Base-by-base conservation (phyloP, 2,329 filamentous ascomycete species). In the Periconia sp. region DNA sequence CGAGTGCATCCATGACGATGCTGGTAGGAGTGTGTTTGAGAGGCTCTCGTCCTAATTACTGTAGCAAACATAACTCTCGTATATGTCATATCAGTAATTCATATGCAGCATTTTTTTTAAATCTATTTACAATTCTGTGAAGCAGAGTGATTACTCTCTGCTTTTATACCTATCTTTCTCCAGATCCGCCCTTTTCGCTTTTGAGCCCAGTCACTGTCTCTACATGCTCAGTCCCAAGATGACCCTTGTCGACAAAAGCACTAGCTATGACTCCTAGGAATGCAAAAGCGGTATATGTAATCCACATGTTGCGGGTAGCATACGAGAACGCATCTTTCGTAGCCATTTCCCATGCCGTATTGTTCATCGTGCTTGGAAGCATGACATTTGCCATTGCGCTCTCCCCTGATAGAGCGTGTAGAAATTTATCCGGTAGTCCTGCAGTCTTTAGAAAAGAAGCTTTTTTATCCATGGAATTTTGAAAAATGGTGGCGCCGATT, bases 321-420 rank as follows among this genome's bases (percentile, higher is more conserved):
- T 69, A 57, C 7, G 75, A 69, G 55, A 77, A 78, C 0, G 71
- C 71, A 11, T 64, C 51, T 33, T 74, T 72, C 0, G 74, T 69
- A 9, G 71, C 66, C 3, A 54, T 37, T 46, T 72, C 75, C 45
- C 81, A 73, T 1, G 64, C 65, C 0, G 73, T 67, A 0, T 70
- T 61, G 44, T 72, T 68, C 5, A 89, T 68, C 0, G 59, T 58
- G 5, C 74, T 71, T 3, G 87, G 78, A 5, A 82, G 52, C 41
- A 77, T 72, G 2, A 85, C 81, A 61, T 81, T 84, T 15, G 85
- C 78, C 16, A 82, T 78, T 18, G 86, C 82, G 43, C 78, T 77
- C 48, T 74, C 69, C 9, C 84, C 84, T 3, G 81, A 77, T 2
- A 88, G 71, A 36, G 73, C 58, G 5, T 64, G 52, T 0, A 81